These are phyloP conservation scores for Atkinsonella texensis DNA, from an alignment of 2,329 filamentous ascomycete species.

Conservation along the genomic window DNA sequence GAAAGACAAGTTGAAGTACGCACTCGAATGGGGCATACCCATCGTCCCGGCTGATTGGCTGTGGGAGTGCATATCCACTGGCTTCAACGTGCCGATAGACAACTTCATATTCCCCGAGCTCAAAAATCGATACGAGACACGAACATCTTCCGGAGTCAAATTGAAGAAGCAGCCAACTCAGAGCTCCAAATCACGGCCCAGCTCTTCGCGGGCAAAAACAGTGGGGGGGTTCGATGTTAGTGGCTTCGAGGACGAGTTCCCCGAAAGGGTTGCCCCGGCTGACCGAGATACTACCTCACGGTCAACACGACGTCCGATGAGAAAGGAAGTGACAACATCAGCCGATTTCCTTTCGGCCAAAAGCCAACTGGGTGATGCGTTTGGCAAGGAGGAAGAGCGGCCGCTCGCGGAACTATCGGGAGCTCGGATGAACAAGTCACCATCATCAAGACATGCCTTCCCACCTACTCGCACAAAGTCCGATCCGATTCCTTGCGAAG, in stretches of 20 bases:
- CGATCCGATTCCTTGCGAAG: slow-evolving; percentile 18
- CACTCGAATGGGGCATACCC: slow-evolving; percentile 62
- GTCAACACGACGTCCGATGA: neutral
- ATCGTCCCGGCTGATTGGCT: slow-evolving; percentile 78
- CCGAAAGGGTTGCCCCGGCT: slow-evolving; percentile 8
- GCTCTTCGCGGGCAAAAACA: slow-evolving; percentile 7
- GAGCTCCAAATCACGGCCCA: slow-evolving; percentile 4
- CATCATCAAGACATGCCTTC: slow-evolving; percentile 18
- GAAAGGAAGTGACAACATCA: slow-evolving; percentile 16
- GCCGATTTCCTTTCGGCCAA: slow-evolving; percentile 30
- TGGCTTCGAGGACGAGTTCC: slow-evolving; percentile 25
- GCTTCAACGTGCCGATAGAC: slow-evolving; percentile 32
- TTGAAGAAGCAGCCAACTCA: slow-evolving; percentile 5
- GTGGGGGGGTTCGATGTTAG: slow-evolving; percentile 25
- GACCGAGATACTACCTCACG: neutral
- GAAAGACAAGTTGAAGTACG: slow-evolving; percentile 69
- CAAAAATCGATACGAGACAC: slow-evolving; percentile 17
- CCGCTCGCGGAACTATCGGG: slow-evolving; percentile 30
- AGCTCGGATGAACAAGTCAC: slow-evolving; percentile 30
- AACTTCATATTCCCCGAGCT: slow-evolving; percentile 37
- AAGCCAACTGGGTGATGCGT: slow-evolving; percentile 22
- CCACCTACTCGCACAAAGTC: slow-evolving; percentile 23
- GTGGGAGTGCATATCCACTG: slow-evolving; percentile 61
- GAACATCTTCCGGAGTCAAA: slow-evolving; percentile 2
- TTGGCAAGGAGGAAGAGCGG: slow-evolving; percentile 16